Conservation (phyloP, 306 rosid species). For the Rosa rugosa region DNA sequence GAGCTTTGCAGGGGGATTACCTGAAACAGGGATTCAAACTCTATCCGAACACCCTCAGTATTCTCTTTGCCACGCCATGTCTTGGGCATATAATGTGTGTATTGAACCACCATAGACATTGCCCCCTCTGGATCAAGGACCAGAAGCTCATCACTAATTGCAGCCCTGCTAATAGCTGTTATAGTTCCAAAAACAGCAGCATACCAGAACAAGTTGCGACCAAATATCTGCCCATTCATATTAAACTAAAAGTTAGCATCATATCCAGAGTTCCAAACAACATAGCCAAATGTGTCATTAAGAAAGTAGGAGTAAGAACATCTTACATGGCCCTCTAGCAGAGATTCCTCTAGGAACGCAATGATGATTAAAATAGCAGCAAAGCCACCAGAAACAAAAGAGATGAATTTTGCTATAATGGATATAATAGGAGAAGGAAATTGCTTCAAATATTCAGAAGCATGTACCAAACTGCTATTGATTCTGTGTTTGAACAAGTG, state of each 20-base stretch:
- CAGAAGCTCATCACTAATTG: constrained; percentile 61
- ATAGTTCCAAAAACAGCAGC: constrained; percentile 92
- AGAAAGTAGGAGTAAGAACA: constrained; percentile 7
- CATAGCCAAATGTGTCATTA: constrained; percentile 3
- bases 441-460: constrained; percentile 82
- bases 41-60: constrained; percentile 52
- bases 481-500: constrained; percentile 93
- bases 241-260: background rate
- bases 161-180: constrained; percentile 83
- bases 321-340: constrained; percentile 95
- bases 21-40: constrained; percentile 92
- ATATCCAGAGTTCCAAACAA: background rate
- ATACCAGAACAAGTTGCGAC: constrained; percentile 95
- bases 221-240: constrained; percentile 58
- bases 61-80: constrained; percentile 93
- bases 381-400: constrained; percentile 90
- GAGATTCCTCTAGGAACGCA: constrained; percentile 87
- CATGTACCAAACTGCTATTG: constrained; percentile 74
- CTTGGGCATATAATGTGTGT: constrained; percentile 96
- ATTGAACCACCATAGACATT: constrained; percentile 82
- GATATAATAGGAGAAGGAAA: constrained; percentile 92
- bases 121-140: constrained; percentile 81
- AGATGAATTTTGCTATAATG: constrained; percentile 80
- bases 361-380: constrained; percentile 89
- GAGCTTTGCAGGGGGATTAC: constrained; percentile 28